A percentile compares a stretch with the other conserved stretches of the same genome.
Evolutionary conservation across 768 basidiomycete species (phyloP).

Genomic region (Mycena floridula): DNA sequence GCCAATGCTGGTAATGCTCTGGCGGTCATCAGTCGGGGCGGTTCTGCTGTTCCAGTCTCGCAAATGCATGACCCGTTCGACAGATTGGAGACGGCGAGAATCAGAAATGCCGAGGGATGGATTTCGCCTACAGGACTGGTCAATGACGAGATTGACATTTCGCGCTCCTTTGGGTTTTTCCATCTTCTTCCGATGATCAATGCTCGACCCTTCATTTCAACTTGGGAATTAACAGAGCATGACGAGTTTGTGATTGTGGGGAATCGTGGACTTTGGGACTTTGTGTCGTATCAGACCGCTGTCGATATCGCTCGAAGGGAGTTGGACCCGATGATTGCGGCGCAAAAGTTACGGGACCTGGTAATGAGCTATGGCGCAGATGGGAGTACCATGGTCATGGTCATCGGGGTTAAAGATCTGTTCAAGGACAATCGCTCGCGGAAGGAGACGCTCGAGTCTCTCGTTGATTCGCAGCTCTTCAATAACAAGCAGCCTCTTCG

Average conservation of each 20-base stretch:
- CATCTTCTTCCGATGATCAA: slow-evolving; percentile 87
- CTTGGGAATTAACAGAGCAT: slow-evolving; percentile 63
- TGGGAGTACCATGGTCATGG: slow-evolving; percentile 97
- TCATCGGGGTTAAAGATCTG: slow-evolving; percentile 76
- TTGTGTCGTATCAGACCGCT: slow-evolving; percentile 89
- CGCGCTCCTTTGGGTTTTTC: slow-evolving; percentile 90
- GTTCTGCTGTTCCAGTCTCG: slow-evolving; percentile 69
- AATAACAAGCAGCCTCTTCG: slow-evolving; percentile 13
- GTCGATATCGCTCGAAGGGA: slow-evolving; percentile 90
- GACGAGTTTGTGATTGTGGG: slow-evolving; percentile 98
- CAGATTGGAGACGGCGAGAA: slow-evolving; percentile 75
- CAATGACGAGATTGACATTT: slow-evolving; percentile 87
- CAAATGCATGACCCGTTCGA: slow-evolving; percentile 88
- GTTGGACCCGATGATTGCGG: slow-evolving; percentile 68
- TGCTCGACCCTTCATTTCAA: slow-evolving; percentile 73
- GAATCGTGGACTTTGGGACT: slow-evolving; percentile 91
- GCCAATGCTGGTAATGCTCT: slow-evolving; percentile 88
- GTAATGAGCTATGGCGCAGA: slow-evolving; percentile 95
- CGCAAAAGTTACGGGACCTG: slow-evolving; percentile 94
- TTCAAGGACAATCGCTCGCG: slow-evolving; percentile 35
- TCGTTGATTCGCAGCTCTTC: slow-evolving; percentile 33
- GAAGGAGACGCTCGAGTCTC: slow-evolving; percentile 34
- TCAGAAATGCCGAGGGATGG: slow-evolving; percentile 87
- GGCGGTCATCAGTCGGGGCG: slow-evolving; percentile 78
- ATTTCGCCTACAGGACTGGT: slow-evolving; percentile 86